Evolutionary conservation across 176 grass and related monocot genomes (phyloP), one percentile per base, ranked within the genome.

Genomic region (Pontederia paniculata): DNA sequence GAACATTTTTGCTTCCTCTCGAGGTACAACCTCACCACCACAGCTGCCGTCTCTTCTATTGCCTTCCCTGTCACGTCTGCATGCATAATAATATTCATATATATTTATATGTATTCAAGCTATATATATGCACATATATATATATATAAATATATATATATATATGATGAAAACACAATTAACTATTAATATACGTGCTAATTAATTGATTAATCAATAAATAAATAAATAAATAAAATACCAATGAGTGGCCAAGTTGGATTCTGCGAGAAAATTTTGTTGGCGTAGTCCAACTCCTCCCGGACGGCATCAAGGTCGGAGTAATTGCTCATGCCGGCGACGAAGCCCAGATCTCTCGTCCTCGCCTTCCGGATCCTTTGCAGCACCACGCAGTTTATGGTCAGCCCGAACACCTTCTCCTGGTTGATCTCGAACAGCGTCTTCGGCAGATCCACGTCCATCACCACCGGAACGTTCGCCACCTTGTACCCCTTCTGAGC

Each of bases 401-500:
- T 88, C 73, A 98, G 66, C 12, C 80, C 93, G 69, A 98, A 88
- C 57, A 98, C 73, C 77, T 91, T 98, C 17, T 80, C 69, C 54
- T 88, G 72, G 45, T 98, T 74, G 0, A 91, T 77, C 56, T 84
- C 80, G 19, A 91, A 98, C 46, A 98, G 70, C 10, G 54, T 9
- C 75, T 69, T 91, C 10, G 86, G 93, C 73, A 88, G 77, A 58
- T 84, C 23, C 50, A 98, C 55, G 14, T 77, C 93, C 86, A 98
- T 79, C 48, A 98, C 86, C 67, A 91, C 75, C 1, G 93, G 93
- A 12, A 98, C 66, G 71, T 98, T 98, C 10, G 93, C 93, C 28
- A 91, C 87, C 73, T 98, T 98, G 68, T 91, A 98, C 20, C 93
- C 93, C 42, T 98, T 98, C 54, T 98, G 93, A 45, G 93, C 77